Conservation (phyloP, 164 flowering plant species). For the Amborella trichopoda region DNA sequence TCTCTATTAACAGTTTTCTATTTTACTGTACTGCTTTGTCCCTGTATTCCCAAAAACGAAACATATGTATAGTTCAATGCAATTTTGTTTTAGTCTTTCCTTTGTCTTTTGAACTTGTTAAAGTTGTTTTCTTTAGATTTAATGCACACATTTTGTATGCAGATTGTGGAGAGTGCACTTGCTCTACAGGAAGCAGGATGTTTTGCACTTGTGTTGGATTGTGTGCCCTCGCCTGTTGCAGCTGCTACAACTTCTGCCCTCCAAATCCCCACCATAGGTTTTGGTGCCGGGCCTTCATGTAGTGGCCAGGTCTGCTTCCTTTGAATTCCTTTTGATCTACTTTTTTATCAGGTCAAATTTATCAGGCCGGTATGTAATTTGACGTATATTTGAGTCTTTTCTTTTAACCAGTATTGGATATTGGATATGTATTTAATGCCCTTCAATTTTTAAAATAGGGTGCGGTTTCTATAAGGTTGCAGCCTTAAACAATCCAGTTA, state of each 20-base stretch:
- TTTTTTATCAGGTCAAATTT: too few relatives aligned
- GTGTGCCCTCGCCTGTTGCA: slow-evolving; percentile 91
- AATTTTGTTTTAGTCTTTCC: too few relatives aligned
- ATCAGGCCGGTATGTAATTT: too few relatives aligned
- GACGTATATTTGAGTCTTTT: too few relatives aligned
- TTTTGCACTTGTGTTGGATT: slow-evolving; percentile 80
- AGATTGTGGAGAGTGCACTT: slow-evolving; percentile 91
- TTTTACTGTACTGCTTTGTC: background rate
- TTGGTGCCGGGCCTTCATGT: slow-evolving; percentile 93
- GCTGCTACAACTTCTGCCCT: slow-evolving; percentile 89
- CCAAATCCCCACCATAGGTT: slow-evolving; percentile 80
- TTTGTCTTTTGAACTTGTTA: background rate
- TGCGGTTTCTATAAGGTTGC: too few relatives aligned
- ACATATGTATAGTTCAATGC: too few relatives aligned
- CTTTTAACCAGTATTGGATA: too few relatives aligned
- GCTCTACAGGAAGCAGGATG: slow-evolving; percentile 93
- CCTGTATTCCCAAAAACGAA: too few relatives aligned
- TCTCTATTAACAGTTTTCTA: background rate
- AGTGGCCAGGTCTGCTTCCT: slow-evolving; percentile 90
- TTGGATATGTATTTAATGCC: too few relatives aligned
- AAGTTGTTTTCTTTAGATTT: background rate
- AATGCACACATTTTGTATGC: background rate
- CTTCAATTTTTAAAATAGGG: too few relatives aligned
- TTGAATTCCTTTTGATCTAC: too few relatives aligned
- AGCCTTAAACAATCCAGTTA: too few relatives aligned